Base-by-base conservation (phyloP, 2,329 filamentous ascomycete genomes). In the Fusarium robinianum region DNA sequence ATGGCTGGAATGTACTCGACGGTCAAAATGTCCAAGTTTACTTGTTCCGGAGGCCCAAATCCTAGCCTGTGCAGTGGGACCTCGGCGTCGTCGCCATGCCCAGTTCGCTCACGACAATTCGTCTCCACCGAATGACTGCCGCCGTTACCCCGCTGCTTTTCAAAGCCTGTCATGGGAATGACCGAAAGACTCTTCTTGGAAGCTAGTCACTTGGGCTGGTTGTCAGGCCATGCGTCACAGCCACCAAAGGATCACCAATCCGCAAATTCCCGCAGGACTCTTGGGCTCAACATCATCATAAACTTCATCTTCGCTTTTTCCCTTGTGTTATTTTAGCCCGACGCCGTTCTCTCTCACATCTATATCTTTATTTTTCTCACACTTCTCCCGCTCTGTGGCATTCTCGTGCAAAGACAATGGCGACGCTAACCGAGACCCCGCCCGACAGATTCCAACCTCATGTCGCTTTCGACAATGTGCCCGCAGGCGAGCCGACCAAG, bases 391-490 rank as follows among this genome's bases (percentile, higher is more conserved):
- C 31, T 48, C 31, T 45, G 37, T 54, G 45, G 26, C 47, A 53
- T 41, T 41, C 32, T 46, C 22, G 33, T 29, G 42, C 37, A 52
- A 27, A 25, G 46, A 41, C 58, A 43, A 76, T 74, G 72, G 62
- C 69, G 48, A 63, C 64, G 64, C 74, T 77, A 69, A 78, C 73
- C 43, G 57, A 62, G 36, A 57, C 51, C 47, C 64, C 51, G 57
- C 63, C 64, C 53, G 64, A 69, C 66, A 83, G 80, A 60, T 83
- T 82, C 63, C 74, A 77, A 57, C 71, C 72, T 22, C 80, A 81
- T 66, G 79, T 83, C 46, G 78, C 76, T 24, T 83, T 83, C 61
- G 79, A 82, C 68, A 83, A 81, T 53, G 70, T 83, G 23, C 73
- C 76, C 25, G 70, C 75, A 27, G 79, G 79, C 60, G 80, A 83